phyloP scores from a whole-genome alignment of 75 land plant species.

The Pinus taeda region DNA sequence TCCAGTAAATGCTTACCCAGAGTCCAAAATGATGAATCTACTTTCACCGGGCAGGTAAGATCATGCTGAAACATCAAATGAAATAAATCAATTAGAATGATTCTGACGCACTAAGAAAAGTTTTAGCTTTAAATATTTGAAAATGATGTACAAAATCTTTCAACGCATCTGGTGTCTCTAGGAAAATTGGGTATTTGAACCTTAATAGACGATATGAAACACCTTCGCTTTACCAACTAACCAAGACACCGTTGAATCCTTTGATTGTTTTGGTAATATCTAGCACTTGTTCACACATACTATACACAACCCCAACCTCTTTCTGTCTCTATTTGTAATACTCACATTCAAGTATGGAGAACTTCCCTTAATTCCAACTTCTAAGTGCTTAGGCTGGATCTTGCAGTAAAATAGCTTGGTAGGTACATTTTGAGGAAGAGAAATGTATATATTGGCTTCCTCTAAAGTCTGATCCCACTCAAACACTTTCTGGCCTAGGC shows the following conservation, averaged over 20 bases:
- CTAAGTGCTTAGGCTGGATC: slow-evolving; percentile 73
- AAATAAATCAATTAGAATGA: slow-evolving; percentile 10
- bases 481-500: slow-evolving; percentile 75
- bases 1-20: slow-evolving; percentile 51
- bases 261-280: no score
- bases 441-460: slow-evolving; percentile 85
- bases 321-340: neutral
- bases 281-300: no score
- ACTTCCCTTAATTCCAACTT: slow-evolving; percentile 92
- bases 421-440: slow-evolving; percentile 76
- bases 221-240: no score
- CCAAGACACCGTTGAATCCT: no score
- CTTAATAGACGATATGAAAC: no score
- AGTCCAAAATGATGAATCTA: slow-evolving; percentile 97
- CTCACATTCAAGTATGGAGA: slow-evolving; percentile 91
- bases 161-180: no score
- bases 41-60: slow-evolving; percentile 71
- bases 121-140: no score
- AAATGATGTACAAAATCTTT: no score
- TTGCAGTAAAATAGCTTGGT: slow-evolving; percentile 75
- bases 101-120: neutral
- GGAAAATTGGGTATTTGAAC: no score
- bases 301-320: no score
- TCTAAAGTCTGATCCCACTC: slow-evolving; percentile 98
- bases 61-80: slow-evolving; percentile 61